Evolutionary conservation across 2,329 filamentous ascomycete genomes (phyloP).

Genomic region (Colletotrichum brevisporum): DNA sequence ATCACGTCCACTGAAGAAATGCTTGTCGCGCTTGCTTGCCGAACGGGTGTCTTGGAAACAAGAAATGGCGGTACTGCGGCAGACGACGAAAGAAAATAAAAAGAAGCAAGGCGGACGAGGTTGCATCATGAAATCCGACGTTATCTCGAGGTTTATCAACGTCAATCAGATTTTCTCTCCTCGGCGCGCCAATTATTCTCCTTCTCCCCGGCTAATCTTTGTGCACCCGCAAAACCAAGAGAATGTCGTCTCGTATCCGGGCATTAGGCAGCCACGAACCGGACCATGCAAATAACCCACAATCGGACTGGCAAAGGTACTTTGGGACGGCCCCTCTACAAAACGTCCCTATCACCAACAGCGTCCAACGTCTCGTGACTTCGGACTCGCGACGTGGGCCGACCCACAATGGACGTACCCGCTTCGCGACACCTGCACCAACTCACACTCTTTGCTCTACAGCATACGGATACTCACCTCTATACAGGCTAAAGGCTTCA

Average conservation of each 20-base stretch:
- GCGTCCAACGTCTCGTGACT: background rate
- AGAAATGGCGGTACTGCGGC: background rate
- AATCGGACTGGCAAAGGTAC: background rate
- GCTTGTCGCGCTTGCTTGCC: constrained; percentile 13
- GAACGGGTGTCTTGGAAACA: background rate
- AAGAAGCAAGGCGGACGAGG: background rate
- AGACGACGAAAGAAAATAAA: background rate
- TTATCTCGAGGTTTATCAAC: constrained; percentile 4
- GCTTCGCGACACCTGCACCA: too few relatives aligned
- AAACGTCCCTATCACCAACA: background rate
- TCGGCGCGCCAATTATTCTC: background rate
- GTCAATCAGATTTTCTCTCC: background rate
- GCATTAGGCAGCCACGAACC: constrained; percentile 10
- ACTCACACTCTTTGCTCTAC: too few relatives aligned
- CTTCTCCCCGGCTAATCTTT: background rate
- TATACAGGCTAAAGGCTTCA: too few relatives aligned
- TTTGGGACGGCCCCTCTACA: background rate
- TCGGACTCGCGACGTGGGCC: background rate
- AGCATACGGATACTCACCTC: too few relatives aligned
- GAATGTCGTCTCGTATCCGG: constrained; percentile 19
- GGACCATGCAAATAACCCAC: background rate
- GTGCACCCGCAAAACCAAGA: background rate
- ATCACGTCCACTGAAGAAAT: constrained; percentile 19
- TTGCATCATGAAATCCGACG: constrained; percentile 1
- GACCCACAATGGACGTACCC: too few relatives aligned